Base-by-base conservation (phyloP, 2,329 filamentous ascomycete species). In the Penicillium griseofulvum region DNA sequence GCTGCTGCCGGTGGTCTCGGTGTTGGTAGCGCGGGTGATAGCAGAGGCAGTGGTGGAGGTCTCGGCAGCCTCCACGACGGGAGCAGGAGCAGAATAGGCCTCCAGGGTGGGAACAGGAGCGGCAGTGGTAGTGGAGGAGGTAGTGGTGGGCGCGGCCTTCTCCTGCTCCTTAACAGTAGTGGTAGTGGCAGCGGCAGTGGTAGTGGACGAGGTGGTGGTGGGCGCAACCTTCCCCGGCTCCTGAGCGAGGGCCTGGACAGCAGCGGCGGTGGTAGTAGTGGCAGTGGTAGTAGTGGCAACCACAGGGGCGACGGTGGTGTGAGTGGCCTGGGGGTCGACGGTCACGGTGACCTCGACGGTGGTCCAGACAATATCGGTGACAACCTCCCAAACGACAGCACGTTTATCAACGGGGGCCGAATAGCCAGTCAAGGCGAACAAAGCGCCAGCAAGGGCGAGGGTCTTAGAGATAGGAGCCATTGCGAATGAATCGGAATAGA, bases 301-400 rank as follows among this genome's bases (percentile, higher is more conserved):
- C 38, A 65, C 62, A 5, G 60, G 60, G 47, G 63, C 58, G 54
- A 64, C 42, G 37, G 67, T 62, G 38, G 62, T 54, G 44, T 68
- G 50, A 43, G 38, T 26, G 46, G 48, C 41, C 59, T 66, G 65
- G 50, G 66, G 54, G 65, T 75, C 80, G 68, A 83, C 58, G 56
- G 79, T 81, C 59, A 73, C 76, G 56, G 77, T 79, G 54, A 79
- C 70, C 49, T 75, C 70, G 47, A 83, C 68, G 39, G 79, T 83
- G 52, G 78, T 77, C 63, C 77, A 75, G 51, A 76, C 78, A 49
- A 76, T 69, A 22, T 77, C 73, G 36, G 73, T 76, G 45, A 80
- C 74, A 28, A 80, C 83, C 59, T 80, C 73, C 71, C 75, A 81
- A 51, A 80, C 77, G 36, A 80, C 67, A 26, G 76, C 76, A 51